Evolutionary conservation across 805 yeast species (phyloP).

Genomic region (Saturnispora sekii): DNA sequence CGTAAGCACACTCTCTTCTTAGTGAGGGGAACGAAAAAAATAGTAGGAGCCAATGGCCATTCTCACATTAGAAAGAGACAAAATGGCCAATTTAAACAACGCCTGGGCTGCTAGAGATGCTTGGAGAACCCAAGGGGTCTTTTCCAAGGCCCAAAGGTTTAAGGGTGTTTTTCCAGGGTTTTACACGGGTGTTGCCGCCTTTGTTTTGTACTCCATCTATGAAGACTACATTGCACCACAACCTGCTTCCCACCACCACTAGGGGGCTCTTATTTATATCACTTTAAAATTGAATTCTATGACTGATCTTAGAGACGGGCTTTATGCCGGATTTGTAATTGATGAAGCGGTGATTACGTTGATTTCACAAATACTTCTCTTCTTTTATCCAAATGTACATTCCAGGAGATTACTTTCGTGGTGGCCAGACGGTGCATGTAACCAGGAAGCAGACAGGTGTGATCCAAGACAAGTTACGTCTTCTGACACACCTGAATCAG

Average conservation of each 20-base stretch:
- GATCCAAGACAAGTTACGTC: background rate
- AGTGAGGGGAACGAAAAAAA: no score
- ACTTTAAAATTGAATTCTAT: background rate
- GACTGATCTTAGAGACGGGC: no score
- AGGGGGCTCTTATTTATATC: background rate
- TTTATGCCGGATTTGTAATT: no score
- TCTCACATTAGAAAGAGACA: background rate
- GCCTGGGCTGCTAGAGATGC: slow-evolving; percentile 61
- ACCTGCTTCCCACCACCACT: slow-evolving; percentile 6
- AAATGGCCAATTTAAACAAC: slow-evolving; percentile 25
- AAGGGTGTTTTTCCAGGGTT: slow-evolving; percentile 73
- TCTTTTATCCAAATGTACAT: slow-evolving; percentile 2
- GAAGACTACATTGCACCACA: slow-evolving; percentile 40
- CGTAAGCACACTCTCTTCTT: no score
- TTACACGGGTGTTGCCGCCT: slow-evolving; percentile 69
- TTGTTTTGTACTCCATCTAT: slow-evolving; percentile 51
- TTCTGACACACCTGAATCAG: slow-evolving; percentile 3
- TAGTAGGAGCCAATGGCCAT: no score
- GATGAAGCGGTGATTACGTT: no score
- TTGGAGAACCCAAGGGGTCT: slow-evolving; percentile 83
- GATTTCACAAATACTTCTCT: background rate
- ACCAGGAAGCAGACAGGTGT: background rate
- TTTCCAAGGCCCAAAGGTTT: slow-evolving; percentile 59
- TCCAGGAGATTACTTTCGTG: slow-evolving; percentile 6
- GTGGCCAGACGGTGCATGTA: background rate